phyloP scores from a whole-genome alignment of 495 filamentous ascomycete species.

The Penicillium fimorum region DNA sequence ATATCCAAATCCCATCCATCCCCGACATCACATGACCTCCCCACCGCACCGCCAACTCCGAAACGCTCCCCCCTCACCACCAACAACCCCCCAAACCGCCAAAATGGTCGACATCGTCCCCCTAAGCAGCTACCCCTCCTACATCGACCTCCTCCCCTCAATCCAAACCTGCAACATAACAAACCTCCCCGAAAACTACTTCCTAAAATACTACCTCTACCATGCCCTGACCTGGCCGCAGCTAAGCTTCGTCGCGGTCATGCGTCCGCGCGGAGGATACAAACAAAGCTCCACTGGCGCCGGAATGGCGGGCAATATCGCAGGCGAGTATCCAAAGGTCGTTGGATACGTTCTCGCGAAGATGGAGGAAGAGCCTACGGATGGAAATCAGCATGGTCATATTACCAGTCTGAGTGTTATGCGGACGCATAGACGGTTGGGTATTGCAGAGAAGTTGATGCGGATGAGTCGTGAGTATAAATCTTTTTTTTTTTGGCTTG shows the following conservation, averaged over 20 bases:
- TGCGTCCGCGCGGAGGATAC: slow-evolving; percentile 68
- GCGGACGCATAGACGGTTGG: slow-evolving; percentile 87
- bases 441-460: slow-evolving; percentile 96
- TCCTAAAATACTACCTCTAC: slow-evolving; percentile 99
- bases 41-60: slow-evolving; percentile 11
- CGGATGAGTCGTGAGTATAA: slow-evolving; percentile 79
- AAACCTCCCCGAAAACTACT: slow-evolving; percentile 99
- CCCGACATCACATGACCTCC: slow-evolving; percentile 17
- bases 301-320: slow-evolving; percentile 30
- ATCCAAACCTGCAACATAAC: slow-evolving; percentile 98
- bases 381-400: slow-evolving; percentile 91
- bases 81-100: background rate
- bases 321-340: slow-evolving; percentile 90
- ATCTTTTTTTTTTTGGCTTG: slow-evolving; percentile 7
- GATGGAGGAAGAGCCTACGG: slow-evolving; percentile 97
- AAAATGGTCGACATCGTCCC: slow-evolving; percentile 55
- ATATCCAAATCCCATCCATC: background rate
- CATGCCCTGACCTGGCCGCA: slow-evolving; percentile 98
- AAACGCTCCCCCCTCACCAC: background rate
- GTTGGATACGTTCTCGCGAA: slow-evolving; percentile 99
- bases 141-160: slow-evolving; percentile 72
- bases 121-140: slow-evolving; percentile 48
- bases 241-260: slow-evolving; percentile 92
- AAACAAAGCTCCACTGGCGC: slow-evolving; percentile 15
- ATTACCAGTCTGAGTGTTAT: slow-evolving; percentile 95